These are phyloP conservation scores for Aspergillus arachidicola DNA, from an alignment of 2,329 filamentous ascomycete genomes.

Conservation along the genomic window DNA sequence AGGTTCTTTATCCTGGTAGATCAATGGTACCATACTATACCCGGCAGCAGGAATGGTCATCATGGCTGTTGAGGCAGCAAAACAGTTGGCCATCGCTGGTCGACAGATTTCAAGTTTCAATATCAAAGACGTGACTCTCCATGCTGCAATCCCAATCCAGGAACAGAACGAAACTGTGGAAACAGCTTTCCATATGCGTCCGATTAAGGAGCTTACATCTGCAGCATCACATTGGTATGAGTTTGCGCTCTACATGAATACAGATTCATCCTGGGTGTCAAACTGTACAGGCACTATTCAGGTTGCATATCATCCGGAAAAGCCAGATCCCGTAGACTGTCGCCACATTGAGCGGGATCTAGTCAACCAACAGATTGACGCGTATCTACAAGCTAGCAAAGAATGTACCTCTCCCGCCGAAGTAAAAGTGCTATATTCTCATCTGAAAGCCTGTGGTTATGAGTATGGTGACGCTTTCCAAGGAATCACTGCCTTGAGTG, in stretches of 20 bases:
- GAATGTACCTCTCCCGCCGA: not conserved
- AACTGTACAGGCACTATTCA: constrained; percentile 12
- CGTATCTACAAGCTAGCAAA: not conserved
- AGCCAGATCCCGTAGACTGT: not conserved
- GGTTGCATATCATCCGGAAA: constrained; percentile 4
- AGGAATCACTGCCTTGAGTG: not conserved
- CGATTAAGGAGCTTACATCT: not conserved
- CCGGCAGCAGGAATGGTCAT: not conserved
- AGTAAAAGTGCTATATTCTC: not conserved
- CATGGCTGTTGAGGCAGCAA: not conserved
- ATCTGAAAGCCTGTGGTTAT: not conserved
- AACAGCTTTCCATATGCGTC: not conserved
- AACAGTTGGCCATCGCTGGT: not conserved
- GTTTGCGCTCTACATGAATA: constrained; percentile 8
- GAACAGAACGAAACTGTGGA: not conserved
- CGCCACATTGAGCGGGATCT: not conserved
- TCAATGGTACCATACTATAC: not conserved
- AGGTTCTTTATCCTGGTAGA: not conserved
- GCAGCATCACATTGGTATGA: constrained; percentile 8
- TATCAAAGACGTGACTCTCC: constrained; percentile 6
- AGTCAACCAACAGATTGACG: not conserved
- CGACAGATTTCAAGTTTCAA: constrained; percentile 4
- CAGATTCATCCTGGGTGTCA: constrained; percentile 3
- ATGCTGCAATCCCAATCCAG: constrained; percentile 1
- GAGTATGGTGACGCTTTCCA: not conserved